phyloP scores from a whole-genome alignment of 306 rosid genomes.

The Rosa rugosa region DNA sequence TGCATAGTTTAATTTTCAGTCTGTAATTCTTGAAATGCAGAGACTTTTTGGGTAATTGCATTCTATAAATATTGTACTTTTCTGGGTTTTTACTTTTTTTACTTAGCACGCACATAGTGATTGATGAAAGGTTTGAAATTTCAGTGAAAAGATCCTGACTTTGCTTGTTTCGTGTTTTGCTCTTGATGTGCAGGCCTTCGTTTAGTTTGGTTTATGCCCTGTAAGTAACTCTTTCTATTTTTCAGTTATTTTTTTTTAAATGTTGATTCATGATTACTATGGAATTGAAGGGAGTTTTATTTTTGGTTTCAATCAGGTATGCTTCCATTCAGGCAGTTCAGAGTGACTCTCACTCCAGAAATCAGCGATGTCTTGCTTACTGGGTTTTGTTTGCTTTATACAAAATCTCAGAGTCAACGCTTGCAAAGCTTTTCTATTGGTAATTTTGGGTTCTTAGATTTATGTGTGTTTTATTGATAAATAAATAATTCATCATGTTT shows the following conservation, averaged over 20 bases:
- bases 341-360: conserved; percentile 51
- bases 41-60: background rate
- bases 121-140: background rate
- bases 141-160: background rate
- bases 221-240: conserved; percentile 38
- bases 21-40: background rate
- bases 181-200: conserved; percentile 54
- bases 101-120: background rate
- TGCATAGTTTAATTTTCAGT: background rate
- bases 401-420: conserved; percentile 40
- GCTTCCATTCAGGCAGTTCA: conserved; percentile 51
- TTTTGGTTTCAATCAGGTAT: conserved; percentile 33
- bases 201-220: conserved; percentile 45
- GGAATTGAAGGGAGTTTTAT: background rate
- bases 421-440: conserved; percentile 43
- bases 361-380: conserved; percentile 60
- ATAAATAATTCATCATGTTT: background rate
- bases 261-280: background rate
- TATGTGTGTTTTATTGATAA: background rate
- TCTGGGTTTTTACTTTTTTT: background rate
- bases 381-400: conserved; percentile 59
- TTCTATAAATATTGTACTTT: background rate
- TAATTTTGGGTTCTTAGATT: conserved; percentile 17
- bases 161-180: background rate
- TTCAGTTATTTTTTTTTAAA: background rate